These are phyloP conservation scores for Peronosclerospora sorghi DNA, from an alignment of 352 stramenopile species.

Conservation along the genomic window DNA sequence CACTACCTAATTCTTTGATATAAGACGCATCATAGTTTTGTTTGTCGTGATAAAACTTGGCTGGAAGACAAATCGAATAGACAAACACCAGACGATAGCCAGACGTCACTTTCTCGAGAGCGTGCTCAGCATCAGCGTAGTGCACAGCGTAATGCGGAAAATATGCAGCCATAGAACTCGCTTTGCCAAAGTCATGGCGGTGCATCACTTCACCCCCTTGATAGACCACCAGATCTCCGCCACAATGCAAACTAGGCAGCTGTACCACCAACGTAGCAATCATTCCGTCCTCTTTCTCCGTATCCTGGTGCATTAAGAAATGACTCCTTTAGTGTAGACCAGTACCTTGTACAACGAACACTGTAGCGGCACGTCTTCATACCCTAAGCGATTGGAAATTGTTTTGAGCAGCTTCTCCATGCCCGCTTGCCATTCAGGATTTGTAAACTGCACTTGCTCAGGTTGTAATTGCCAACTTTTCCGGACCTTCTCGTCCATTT, in stretches of 20 bases:
- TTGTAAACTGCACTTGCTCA: conserved; percentile 9
- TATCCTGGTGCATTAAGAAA: conserved; percentile 36
- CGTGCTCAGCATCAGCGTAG: conserved; percentile 14
- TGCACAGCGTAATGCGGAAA: conserved; percentile 12
- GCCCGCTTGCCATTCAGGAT: neutral
- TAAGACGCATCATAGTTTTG: neutral
- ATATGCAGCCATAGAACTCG: conserved; percentile 1
- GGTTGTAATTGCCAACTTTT: conserved; percentile 15
- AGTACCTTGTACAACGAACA: conserved; percentile 38
- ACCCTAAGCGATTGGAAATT: conserved; percentile 5
- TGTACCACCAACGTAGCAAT: conserved; percentile 38
- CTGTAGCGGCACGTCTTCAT: conserved; percentile 6
- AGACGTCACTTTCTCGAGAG: conserved; percentile 8
- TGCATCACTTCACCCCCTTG: conserved; percentile 1
- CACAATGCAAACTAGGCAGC: conserved; percentile 13
- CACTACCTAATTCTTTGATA: conserved; percentile 1
- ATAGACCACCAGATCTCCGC: conserved; percentile 13
- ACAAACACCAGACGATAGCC: conserved; percentile 8
- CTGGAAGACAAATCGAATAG: conserved; percentile 11
- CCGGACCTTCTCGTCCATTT: conserved; percentile 11
- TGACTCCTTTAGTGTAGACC: conserved; percentile 31
- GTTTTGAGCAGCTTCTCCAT: conserved; percentile 1
- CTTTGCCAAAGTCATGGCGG: conserved; percentile 15
- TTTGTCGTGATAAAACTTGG: neutral
- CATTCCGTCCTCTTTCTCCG: conserved; percentile 44